Conservation (phyloP, 192 early-diverging fungal species). For the Umbelopsis sp. region DNA sequence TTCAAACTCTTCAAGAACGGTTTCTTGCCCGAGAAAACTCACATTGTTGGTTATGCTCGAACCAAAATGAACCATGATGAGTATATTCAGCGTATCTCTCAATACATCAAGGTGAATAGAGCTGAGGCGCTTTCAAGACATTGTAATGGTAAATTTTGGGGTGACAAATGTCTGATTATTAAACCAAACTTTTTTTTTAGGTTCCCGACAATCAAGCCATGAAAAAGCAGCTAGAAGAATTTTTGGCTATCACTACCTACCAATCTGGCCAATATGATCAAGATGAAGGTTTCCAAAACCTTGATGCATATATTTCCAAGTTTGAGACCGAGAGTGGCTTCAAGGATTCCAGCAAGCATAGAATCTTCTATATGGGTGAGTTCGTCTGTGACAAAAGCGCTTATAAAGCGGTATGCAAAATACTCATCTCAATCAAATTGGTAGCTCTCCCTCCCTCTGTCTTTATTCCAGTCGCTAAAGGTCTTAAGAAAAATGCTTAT, state of each 20-base stretch:
- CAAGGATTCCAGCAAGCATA: conserved; percentile 34
- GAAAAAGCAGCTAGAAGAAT: conserved; percentile 58
- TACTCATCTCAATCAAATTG: conserved; percentile 43
- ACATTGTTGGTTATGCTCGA: conserved; percentile 94
- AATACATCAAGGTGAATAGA: conserved; percentile 55
- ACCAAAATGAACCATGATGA: conserved; percentile 75
- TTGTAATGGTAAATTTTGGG: background rate
- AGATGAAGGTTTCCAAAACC: conserved; percentile 62
- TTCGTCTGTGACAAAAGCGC: conserved; percentile 14
- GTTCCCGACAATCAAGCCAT: conserved; percentile 43
- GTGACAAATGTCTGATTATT: conserved; percentile 6
- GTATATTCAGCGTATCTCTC: conserved; percentile 74
- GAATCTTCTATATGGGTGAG: conserved; percentile 76
- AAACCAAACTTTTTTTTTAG: conserved; percentile 9
- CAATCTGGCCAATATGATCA: conserved; percentile 84
- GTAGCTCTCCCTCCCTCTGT: conserved; percentile 84
- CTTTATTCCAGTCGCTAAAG: conserved; percentile 80
- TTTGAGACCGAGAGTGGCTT: conserved; percentile 53
- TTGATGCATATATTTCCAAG: conserved; percentile 62
- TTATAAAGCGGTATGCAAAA: background rate
- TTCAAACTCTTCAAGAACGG: conserved; percentile 83
- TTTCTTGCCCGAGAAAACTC: conserved; percentile 69
- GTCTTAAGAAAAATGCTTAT: conserved; percentile 74
- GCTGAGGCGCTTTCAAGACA: background rate
- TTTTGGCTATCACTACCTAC: conserved; percentile 74